These are phyloP conservation scores for Zygotorulaspora florentina DNA, from an alignment of 805 yeast species.

Conservation along the genomic window DNA sequence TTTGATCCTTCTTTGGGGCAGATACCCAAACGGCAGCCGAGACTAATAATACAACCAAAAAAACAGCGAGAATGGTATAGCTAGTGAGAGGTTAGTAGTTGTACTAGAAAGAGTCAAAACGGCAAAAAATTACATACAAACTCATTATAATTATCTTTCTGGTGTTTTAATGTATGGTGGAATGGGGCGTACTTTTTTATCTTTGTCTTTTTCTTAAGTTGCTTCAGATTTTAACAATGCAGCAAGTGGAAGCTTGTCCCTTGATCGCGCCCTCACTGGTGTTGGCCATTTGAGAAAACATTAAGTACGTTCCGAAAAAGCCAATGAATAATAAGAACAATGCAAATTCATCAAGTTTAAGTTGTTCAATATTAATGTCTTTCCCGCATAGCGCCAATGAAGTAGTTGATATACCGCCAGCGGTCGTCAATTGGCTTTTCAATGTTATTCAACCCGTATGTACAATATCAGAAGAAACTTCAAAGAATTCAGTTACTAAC, in stretches of 20 bases:
- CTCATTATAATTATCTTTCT: constrained; percentile 10
- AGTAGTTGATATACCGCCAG: constrained; percentile 8
- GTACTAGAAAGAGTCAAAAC: neutral
- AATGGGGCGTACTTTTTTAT: neutral
- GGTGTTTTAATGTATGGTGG: constrained; percentile 1
- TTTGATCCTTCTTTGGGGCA: constrained; percentile 79
- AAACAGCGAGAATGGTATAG: constrained; percentile 64
- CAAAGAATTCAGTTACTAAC: neutral
- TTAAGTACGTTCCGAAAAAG: neutral
- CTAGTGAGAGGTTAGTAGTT: constrained; percentile 35
- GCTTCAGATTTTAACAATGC: constrained; percentile 1
- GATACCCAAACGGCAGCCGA: constrained; percentile 73
- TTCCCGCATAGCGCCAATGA: neutral
- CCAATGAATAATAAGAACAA: neutral
- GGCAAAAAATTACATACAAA: constrained; percentile 12
- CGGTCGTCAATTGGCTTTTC: constrained; percentile 54
- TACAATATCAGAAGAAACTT: neutral
- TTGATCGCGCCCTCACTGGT: neutral
- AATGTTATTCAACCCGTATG: constrained; percentile 49
- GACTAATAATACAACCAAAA: constrained; percentile 52
- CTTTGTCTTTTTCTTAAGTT: neutral
- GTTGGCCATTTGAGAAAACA: neutral
- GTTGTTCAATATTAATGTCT: neutral
- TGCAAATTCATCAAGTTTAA: neutral
- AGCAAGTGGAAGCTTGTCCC: constrained; percentile 4